These are phyloP conservation scores for Gaultheria prostrata DNA, from an alignment of 148 eudicot genomes.

Conservation along the genomic window DNA sequence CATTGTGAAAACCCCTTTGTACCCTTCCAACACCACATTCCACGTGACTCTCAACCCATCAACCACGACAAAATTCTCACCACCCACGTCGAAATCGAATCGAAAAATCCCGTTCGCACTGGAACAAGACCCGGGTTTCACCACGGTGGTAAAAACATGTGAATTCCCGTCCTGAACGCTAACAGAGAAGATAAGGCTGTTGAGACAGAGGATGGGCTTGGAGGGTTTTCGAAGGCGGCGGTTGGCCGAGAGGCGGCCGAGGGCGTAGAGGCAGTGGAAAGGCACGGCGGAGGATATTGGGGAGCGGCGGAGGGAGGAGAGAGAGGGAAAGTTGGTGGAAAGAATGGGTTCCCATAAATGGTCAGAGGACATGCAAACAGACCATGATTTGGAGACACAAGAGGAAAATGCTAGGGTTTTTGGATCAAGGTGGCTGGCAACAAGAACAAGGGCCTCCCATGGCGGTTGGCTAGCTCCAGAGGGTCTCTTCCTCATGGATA, in stretches of 20 bases:
- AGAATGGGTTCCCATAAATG: conserved; percentile 60
- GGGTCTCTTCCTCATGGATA: background rate
- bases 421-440: conserved; percentile 60
- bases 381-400: conserved; percentile 64
- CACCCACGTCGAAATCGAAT: conserved; percentile 45
- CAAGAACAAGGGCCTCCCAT: conserved; percentile 50
- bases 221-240: conserved; percentile 39
- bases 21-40: conserved; percentile 52
- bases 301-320: conserved; percentile 30
- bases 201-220: conserved; percentile 40
- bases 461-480: conserved; percentile 24
- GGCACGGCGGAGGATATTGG: conserved; percentile 18
- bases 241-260: conserved; percentile 36
- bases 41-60: conserved; percentile 52
- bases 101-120: conserved; percentile 49
- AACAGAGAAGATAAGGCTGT: conserved; percentile 41
- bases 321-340: conserved; percentile 51
- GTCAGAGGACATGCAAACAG: conserved; percentile 48
- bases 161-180: conserved; percentile 17
- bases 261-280: conserved; percentile 42
- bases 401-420: conserved; percentile 52
- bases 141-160: conserved; percentile 15
- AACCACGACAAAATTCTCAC: conserved; percentile 21
- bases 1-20: conserved; percentile 50
- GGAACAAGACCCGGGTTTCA: conserved; percentile 25